Base-by-base conservation (phyloP, 75 land plant species). In the Pseudotsuga menziesii region DNA sequence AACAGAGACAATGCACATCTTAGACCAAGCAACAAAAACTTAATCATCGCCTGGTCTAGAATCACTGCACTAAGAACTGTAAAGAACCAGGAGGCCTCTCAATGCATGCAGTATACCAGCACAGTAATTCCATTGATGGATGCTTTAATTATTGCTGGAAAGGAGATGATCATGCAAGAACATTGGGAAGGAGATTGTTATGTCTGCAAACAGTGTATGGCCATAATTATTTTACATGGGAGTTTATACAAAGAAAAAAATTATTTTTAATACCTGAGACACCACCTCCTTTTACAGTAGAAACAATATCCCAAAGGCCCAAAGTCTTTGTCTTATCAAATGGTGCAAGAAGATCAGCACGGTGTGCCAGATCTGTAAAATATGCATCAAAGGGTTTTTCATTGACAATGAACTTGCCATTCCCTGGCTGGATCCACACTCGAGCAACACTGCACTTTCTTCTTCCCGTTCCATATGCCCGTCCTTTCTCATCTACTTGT, bases 281-380 rank as follows among this genome's bases (percentile, higher is more conserved):
- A 58, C 99, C 99, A 72, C 99, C 99, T 36, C 99, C 99, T 76
- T 91, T 96, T 17, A 96, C 99, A 72, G 90, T 92, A 61, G 93
- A 90, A 5, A 69, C 75, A 27, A 92, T 82, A 80, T 96, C 93
- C 88, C 94, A 96, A 64, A 79, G 82, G 23, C 99, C 99, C 71
- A 96, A 74, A 29, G 94, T 92, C 66, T 92, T 86, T 29, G 99
- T 96, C 73, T 82, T 87, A 64, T 82, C 54, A 70, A 94, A 92
- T 56, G 99, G 99, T 20, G 88, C 85, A 63, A 96, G 88, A 76
- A 92, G 84, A 23, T 89, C 87, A 55, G 97, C 90, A 48, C 99
- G 88, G 39, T 94, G 88, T 77, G 92, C 98, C 75, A 96, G 81
- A 58, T 81, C 75, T 23, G 91, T 90, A 55, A 96, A 94, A 72